A percentile compares a stretch with the other conserved stretches of the same genome.
Conservation (phyloP, 495 filamentous ascomycete genomes). For the Penicillium longicatenatum region DNA sequence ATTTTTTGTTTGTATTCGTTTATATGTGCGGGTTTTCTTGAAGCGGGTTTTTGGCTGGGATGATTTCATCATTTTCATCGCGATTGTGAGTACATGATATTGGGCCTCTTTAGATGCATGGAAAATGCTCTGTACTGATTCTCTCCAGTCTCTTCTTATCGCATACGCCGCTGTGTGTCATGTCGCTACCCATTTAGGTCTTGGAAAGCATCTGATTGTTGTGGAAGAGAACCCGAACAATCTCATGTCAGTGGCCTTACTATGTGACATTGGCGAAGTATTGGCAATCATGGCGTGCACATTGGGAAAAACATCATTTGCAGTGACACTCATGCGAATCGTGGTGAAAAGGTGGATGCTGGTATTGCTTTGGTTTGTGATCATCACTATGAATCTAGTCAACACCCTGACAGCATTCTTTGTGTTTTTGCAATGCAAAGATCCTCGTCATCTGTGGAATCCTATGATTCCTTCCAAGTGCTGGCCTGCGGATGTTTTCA, state of each 20-base stretch:
- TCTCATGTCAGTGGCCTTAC: constrained; percentile 21
- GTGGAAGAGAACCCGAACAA: constrained; percentile 21
- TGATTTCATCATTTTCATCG: constrained; percentile 26
- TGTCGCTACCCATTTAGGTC: constrained; percentile 19
- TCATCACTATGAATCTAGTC: constrained; percentile 25
- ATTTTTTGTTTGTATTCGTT: constrained; percentile 22
- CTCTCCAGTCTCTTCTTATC: constrained; percentile 19
- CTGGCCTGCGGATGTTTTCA: constrained; percentile 23
- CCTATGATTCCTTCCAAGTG: constrained; percentile 23
- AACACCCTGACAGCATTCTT: constrained; percentile 22
- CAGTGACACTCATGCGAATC: constrained; percentile 23
- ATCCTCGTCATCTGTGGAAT: constrained; percentile 25
- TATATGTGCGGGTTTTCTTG: constrained; percentile 26
- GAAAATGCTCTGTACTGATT: constrained; percentile 2
- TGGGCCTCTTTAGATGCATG: background rate
- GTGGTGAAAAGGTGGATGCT: constrained; percentile 25
- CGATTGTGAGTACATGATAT: constrained; percentile 19
- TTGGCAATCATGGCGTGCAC: constrained; percentile 29
- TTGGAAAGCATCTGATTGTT: constrained; percentile 19
- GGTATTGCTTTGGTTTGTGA: constrained; percentile 22
- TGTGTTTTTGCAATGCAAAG: constrained; percentile 23
- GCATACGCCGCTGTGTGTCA: constrained; percentile 30
- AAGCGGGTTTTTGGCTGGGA: constrained; percentile 33
- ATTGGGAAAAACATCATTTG: constrained; percentile 24
- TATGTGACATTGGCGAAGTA: constrained; percentile 24